Conservation (phyloP, 1,284 basidiomycete genomes). For the Veloboletus limbatus region DNA sequence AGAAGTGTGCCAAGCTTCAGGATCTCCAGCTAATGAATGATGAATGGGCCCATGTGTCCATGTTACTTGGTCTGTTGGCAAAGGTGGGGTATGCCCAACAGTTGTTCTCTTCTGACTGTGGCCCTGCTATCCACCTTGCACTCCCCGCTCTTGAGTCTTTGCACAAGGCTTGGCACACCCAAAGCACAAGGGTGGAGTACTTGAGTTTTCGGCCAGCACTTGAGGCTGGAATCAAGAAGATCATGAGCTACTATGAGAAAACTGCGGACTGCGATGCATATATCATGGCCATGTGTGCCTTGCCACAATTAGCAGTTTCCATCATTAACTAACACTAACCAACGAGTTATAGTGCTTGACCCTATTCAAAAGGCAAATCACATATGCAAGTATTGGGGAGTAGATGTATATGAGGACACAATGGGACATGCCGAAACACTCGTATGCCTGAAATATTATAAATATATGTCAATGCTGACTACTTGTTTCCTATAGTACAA, state of each 20-base stretch:
- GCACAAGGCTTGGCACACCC: conserved; percentile 22
- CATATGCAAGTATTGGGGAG: conserved; percentile 21
- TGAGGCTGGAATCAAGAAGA: conserved; percentile 20
- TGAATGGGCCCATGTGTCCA: background rate
- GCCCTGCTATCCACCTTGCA: conserved; percentile 4
- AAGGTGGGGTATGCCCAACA: conserved; percentile 10
- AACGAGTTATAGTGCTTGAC: conserved; percentile 15
- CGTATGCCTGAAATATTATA: too few species aligned
- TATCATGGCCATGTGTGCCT: conserved; percentile 25
- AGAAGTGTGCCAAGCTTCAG: conserved; percentile 1
- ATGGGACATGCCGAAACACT: conserved; percentile 4
- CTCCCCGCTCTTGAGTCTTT: conserved; percentile 28
- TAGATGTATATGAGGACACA: background rate
- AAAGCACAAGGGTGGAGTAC: conserved; percentile 10
- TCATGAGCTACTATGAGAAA: conserved; percentile 31
- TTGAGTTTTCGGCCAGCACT: conserved; percentile 17
- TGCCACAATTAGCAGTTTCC: background rate
- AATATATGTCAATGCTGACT: too few species aligned
- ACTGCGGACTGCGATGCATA: conserved; percentile 22
- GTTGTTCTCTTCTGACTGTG: conserved; percentile 1
- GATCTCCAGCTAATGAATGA: background rate
- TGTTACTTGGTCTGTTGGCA: background rate
- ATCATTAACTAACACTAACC: too few species aligned
- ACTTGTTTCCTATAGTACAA: background rate
- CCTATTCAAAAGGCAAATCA: conserved; percentile 14